These are phyloP conservation scores for Mentha longifolia DNA, from an alignment of 257 asterid species.

Conservation along the genomic window DNA sequence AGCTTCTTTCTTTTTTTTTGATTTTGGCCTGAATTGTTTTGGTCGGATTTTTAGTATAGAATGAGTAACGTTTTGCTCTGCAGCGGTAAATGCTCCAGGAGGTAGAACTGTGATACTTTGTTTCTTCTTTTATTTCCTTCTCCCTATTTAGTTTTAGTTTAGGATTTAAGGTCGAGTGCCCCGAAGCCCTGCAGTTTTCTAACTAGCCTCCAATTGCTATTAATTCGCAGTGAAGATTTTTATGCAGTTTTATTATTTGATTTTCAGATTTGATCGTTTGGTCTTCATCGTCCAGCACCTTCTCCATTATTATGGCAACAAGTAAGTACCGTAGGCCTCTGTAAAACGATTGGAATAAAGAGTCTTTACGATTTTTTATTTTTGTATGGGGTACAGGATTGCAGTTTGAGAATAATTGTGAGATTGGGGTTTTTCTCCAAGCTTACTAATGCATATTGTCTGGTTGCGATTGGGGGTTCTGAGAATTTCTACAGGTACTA, in stretches of 20 bases:
- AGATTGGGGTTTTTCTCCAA: slow-evolving; percentile 91
- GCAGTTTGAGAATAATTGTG: slow-evolving; percentile 87
- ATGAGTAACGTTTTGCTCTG: background rate
- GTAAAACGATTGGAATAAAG: background rate
- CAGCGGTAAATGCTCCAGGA: background rate
- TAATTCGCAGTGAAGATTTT: background rate
- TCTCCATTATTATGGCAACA: slow-evolving; percentile 32
- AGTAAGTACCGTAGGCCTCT: slow-evolving; percentile 15
- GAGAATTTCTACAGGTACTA: slow-evolving; percentile 87
- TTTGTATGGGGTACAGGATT: slow-evolving; percentile 58
- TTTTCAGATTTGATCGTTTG: background rate
- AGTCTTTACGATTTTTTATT: background rate
- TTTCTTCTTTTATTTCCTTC: too few relatives aligned
- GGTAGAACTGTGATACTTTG: background rate
- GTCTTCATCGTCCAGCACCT: background rate
- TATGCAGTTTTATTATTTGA: background rate
- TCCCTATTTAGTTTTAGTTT: too few relatives aligned
- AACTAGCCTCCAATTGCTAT: too few relatives aligned
- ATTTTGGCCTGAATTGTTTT: background rate
- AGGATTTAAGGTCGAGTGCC: too few relatives aligned
- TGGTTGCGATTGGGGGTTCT: slow-evolving; percentile 95
- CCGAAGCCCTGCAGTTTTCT: too few relatives aligned
- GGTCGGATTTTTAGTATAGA: background rate
- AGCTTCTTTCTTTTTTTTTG: too few relatives aligned
- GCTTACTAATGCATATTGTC: slow-evolving; percentile 93